These are phyloP conservation scores for Perkinsus marinus DNA, from an alignment of 169 alveolate genomes.

Conservation along the genomic window DNA sequence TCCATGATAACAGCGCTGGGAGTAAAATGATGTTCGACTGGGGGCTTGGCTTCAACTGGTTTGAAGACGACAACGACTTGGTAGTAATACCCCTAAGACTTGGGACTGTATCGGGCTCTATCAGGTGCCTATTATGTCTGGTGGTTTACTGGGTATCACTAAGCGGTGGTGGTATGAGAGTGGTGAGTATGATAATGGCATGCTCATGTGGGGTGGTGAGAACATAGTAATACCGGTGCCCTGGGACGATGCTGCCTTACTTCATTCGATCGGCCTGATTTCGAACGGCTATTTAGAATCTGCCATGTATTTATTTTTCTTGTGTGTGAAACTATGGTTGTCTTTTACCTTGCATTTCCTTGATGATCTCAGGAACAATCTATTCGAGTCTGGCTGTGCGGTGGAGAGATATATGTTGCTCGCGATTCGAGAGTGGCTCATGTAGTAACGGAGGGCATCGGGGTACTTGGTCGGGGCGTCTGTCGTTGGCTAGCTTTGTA, in stretches of 20 bases:
- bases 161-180: constrained; percentile 51
- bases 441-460: background rate
- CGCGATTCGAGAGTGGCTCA: constrained; percentile 28
- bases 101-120: too few relatives aligned
- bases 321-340: too few relatives aligned
- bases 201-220: constrained; percentile 51
- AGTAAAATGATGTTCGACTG: constrained; percentile 47
- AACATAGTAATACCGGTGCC: constrained; percentile 22
- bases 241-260: too few relatives aligned
- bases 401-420: constrained; percentile 46
- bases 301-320: too few relatives aligned
- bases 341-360: background rate
- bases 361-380: constrained; percentile 10
- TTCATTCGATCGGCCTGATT: too few relatives aligned
- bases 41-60: constrained; percentile 48
- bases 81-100: background rate
- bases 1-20: constrained; percentile 8
- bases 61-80: constrained; percentile 28
- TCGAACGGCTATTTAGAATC: too few relatives aligned
- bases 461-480: background rate
- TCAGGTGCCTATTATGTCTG: constrained; percentile 37
- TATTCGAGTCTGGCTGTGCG: constrained; percentile 43
- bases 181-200: constrained; percentile 38
- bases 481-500: background rate
- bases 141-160: constrained; percentile 39